Evolutionary conservation across 441 rosid genomes (phyloP).

Genomic region (Pelargonium cotyledonis): DNA sequence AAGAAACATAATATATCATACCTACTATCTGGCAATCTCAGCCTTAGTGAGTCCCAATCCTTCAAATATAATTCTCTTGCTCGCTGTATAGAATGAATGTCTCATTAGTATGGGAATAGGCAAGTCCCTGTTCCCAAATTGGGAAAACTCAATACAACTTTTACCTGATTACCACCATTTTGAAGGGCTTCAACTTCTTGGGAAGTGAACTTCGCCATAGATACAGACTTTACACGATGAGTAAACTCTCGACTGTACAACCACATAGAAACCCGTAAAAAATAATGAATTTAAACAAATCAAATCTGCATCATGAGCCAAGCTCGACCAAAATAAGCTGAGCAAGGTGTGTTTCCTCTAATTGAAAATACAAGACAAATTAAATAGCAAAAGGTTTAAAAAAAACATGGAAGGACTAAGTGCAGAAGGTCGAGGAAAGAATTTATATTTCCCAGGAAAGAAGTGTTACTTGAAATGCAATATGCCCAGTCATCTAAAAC

Average conservation of each 20-base stretch:
- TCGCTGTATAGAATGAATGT: slow-evolving; percentile 46
- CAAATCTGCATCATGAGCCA: neutral
- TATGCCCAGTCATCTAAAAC: too few relatives aligned
- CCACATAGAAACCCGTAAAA: slow-evolving; percentile 5
- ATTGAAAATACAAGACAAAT: neutral
- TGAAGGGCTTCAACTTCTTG: slow-evolving; percentile 97
- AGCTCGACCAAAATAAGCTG: neutral
- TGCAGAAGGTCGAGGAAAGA: too few relatives aligned
- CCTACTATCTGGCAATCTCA: slow-evolving; percentile 87
- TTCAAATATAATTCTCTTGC: slow-evolving; percentile 83
- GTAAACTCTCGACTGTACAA: slow-evolving; percentile 84
- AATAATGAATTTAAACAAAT: slow-evolving; percentile 14
- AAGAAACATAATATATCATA: slow-evolving; percentile 26
- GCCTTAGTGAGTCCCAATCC: slow-evolving; percentile 81
- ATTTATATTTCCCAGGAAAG: too few relatives aligned
- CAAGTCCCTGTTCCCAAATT: slow-evolving; percentile 13
- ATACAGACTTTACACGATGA: slow-evolving; percentile 94
- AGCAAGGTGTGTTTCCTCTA: neutral
- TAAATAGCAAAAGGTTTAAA: neutral
- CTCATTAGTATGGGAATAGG: slow-evolving; percentile 25
- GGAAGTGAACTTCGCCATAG: slow-evolving; percentile 89
- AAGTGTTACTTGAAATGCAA: too few relatives aligned
- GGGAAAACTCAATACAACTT: slow-evolving; percentile 10
- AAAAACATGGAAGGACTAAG: too few relatives aligned
- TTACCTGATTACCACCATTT: slow-evolving; percentile 96